These are phyloP conservation scores for Cladophialophora bantiana DNA, from an alignment of 2,329 filamentous ascomycete genomes.

Conservation along the genomic window DNA sequence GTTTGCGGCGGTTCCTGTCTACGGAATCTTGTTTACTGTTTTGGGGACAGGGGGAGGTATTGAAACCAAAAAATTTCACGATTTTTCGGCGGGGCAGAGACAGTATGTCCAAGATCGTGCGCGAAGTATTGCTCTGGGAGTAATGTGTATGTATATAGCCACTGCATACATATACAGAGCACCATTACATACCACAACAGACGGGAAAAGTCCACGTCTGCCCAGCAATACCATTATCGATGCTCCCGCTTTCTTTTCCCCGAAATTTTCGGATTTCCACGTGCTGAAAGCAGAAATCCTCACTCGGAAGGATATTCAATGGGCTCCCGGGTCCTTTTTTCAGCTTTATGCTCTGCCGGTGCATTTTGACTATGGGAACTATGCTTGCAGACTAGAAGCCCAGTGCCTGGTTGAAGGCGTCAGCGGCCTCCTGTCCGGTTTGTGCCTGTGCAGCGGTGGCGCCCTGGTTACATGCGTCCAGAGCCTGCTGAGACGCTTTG, in stretches of 20 bases:
- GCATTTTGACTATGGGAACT: background rate
- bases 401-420: conserved; percentile 28
- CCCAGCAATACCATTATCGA: too few relatives aligned
- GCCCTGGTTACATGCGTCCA: conserved; percentile 26
- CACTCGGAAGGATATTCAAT: background rate
- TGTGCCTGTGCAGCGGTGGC: conserved; percentile 21
- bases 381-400: conserved; percentile 8
- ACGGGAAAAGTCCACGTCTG: background rate
- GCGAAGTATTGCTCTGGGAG: background rate
- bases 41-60: background rate
- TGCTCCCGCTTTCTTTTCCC: background rate
- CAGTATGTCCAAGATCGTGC: background rate
- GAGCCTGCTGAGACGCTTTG: conserved; percentile 43
- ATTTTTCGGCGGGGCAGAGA: background rate
- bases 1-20: too few relatives aligned
- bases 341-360: background rate
- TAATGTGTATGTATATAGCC: background rate
- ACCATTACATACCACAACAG: background rate
- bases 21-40: too few relatives aligned
- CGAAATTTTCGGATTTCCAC: background rate
- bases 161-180: background rate
- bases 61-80: background rate
- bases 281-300: background rate
- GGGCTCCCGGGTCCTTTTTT: background rate
- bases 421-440: conserved; percentile 32